Evolutionary conservation across 208 protist species (phyloP).

Genomic region (Trypanosoma cruzi): DNA sequence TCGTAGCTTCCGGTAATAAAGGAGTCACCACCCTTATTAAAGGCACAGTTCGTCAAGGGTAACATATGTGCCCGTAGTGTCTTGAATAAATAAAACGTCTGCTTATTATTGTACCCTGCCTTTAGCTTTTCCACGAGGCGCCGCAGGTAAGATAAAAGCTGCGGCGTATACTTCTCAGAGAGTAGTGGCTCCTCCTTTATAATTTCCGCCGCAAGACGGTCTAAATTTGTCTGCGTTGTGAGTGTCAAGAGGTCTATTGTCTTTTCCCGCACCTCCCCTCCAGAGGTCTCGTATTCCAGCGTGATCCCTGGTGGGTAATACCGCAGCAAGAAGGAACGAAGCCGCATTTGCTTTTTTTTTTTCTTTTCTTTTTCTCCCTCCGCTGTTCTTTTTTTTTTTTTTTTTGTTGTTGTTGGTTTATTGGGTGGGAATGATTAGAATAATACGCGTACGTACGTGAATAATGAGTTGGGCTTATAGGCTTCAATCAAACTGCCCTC

Average conservation of each 20-base stretch:
- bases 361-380: neutral
- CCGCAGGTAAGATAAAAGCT: slow-evolving; percentile 84
- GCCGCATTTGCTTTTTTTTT: slow-evolving; percentile 62
- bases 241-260: slow-evolving; percentile 93
- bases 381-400: neutral
- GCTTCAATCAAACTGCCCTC: neutral
- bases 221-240: slow-evolving; percentile 79
- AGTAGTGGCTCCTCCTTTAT: slow-evolving; percentile 92
- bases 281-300: slow-evolving; percentile 90
- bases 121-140: slow-evolving; percentile 90
- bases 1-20: slow-evolving; percentile 97
- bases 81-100: slow-evolving; percentile 95
- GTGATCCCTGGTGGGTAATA: slow-evolving; percentile 96
- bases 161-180: slow-evolving; percentile 60
- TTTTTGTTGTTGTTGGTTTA: neutral
- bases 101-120: slow-evolving; percentile 62
- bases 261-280: slow-evolving; percentile 82
- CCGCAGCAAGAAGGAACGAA: slow-evolving; percentile 94
- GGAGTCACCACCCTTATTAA: slow-evolving; percentile 95
- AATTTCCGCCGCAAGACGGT: slow-evolving; percentile 83
- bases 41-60: slow-evolving; percentile 97
- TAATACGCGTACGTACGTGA: too few species aligned
- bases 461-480: neutral
- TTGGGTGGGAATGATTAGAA: neutral
- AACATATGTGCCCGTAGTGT: slow-evolving; percentile 95